These are phyloP conservation scores for Barnettozyma wickerhamii DNA, from an alignment of 805 yeast genomes.

Conservation along the genomic window DNA sequence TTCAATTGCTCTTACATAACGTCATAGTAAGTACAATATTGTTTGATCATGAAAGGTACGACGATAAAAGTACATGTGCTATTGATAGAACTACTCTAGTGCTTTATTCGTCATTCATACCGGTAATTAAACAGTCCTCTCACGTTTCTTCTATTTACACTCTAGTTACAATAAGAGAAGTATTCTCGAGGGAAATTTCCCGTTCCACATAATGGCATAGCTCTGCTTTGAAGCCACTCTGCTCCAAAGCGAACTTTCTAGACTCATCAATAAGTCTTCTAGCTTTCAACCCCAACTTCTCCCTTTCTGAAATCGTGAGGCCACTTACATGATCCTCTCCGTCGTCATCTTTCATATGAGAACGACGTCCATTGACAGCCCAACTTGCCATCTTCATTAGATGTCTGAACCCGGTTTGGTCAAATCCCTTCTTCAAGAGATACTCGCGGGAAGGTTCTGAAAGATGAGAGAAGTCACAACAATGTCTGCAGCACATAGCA, in stretches of 20 bases:
- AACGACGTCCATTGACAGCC: conserved; percentile 75
- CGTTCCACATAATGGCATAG: conserved; percentile 56
- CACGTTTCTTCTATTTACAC: no score
- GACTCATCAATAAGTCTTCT: conserved; percentile 75
- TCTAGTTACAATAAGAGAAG: conserved; percentile 38
- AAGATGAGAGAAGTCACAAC: conserved; percentile 61
- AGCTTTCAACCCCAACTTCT: conserved; percentile 58
- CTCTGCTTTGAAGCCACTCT: conserved; percentile 38
- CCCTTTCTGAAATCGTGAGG: conserved; percentile 45
- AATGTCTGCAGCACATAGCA: conserved; percentile 93
- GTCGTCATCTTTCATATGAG: conserved; percentile 35
- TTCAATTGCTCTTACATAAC: no score
- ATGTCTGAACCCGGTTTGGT: conserved; percentile 36
- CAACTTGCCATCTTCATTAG: conserved; percentile 73
- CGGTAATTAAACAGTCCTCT: no score
- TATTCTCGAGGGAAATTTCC: conserved; percentile 67
- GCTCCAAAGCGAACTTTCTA: conserved; percentile 45
- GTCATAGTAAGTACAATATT: no score
- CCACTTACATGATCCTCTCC: conserved; percentile 43
- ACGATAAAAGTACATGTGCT: no score
- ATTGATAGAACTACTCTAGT: no score
- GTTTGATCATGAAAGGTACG: no score
- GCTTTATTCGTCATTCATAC: no score
- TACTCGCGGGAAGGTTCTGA: conserved; percentile 25
- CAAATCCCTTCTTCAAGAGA: conserved; percentile 23